Base-by-base conservation (phyloP, 2,329 filamentous ascomycete species). In the Aspergillus sp. region DNA sequence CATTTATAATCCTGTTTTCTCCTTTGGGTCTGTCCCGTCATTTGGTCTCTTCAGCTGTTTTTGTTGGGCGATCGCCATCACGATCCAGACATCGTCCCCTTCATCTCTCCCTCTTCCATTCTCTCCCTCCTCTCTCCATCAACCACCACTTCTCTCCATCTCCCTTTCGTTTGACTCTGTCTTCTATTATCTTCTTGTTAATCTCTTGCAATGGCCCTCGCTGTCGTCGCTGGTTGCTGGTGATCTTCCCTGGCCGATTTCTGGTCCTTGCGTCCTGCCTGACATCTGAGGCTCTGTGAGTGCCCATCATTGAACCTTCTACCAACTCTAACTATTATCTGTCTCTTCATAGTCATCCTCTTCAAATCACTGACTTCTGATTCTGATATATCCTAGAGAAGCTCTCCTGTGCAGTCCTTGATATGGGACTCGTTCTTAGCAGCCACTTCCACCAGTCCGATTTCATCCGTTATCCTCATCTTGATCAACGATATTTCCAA, bases 371-470 rank as follows among this genome's bases (percentile, higher is more conserved):
- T 30, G 25, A 30, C 20, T 22, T 22, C 20, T 22, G 20, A 22
- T 5, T 4, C 5, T 4, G 20, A 4, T 22, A 22, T 22, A 22
- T 22, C 20, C 5, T 22, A 22, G 20, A 22, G 20, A 22, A 22
- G 5, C 20, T 22, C 20, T 22, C 20, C 20, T 22, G 20, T 22
- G 20, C 4, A 30, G 10, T 12, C 25, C 25, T 5, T 22, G 20
- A 22, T 66, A 83, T 82, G 80, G 78, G 77, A 73, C 80, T 82
- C 58, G 71, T 81, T 62, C 69, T 81, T 60, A 74, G 74, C 72
- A 88, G 91, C 75, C 25, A 12, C 19, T 19, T 39, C 15, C 17
- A 35, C 37, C 17, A 19, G 37, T 39, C 37, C 37, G 33, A 35
- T 17, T n/a, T 17, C 33, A 35, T 35, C 25, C 25, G 25, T 30